Evolutionary conservation across 768 basidiomycete species (phyloP).

Genomic region (Boletus huronensis): DNA sequence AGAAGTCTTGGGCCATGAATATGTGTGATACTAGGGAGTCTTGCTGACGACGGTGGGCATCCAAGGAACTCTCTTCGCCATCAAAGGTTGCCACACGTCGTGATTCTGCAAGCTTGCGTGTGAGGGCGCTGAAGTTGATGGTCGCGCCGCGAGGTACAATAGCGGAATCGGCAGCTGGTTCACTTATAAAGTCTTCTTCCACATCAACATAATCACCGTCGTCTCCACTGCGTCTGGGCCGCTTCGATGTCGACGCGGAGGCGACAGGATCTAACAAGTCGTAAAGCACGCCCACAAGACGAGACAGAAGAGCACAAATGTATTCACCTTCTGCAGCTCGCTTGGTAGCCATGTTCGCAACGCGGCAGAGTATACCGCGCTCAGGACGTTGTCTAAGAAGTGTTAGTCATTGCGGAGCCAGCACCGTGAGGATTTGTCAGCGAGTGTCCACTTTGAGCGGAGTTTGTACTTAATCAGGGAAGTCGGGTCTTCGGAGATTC

Average conservation of each 20-base stretch:
- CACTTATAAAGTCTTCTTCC: conserved; percentile 49
- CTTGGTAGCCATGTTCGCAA: conserved; percentile 36
- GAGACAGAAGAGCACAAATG: not conserved
- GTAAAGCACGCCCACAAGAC: not conserved
- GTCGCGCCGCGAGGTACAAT: conserved; percentile 69
- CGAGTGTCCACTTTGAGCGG: conserved; percentile 31
- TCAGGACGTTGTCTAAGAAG: not conserved
- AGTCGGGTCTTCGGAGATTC: conserved; percentile 31
- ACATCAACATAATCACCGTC: conserved; percentile 58
- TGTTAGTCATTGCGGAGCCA: conserved; percentile 5
- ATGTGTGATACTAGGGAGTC: conserved; percentile 77
- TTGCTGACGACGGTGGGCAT: conserved; percentile 68
- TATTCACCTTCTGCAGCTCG: conserved; percentile 39
- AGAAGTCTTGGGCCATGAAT: conserved; percentile 83
- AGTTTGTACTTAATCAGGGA: conserved; percentile 26
- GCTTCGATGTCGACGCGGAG: conserved; percentile 34
- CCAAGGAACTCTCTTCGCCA: conserved; percentile 50
- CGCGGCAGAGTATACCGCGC: not conserved
- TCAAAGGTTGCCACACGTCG: conserved; percentile 40
- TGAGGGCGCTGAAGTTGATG: conserved; percentile 85
- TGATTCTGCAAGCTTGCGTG: conserved; percentile 70
- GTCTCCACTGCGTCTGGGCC: conserved; percentile 42
- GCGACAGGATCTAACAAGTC: conserved; percentile 18
- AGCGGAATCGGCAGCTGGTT: conserved; percentile 32
- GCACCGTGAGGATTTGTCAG: conserved; percentile 25